Conservation (phyloP, 2,329 filamentous ascomycete species). For the Fusarium piperis region DNA sequence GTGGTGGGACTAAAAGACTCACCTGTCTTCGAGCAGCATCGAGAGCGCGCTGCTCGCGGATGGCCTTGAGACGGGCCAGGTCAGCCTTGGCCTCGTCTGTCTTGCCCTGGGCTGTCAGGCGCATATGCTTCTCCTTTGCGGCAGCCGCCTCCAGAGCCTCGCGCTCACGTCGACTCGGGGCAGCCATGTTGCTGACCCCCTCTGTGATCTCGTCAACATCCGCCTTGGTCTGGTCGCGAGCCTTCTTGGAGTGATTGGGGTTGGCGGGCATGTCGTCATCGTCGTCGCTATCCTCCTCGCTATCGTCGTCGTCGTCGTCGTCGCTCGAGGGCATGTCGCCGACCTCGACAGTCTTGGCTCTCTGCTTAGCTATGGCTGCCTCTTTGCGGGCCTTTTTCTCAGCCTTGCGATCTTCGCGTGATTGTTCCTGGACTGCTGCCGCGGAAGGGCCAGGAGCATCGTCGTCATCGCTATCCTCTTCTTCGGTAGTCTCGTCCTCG, state of each 20-base stretch:
- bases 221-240: slow-evolving; percentile 64
- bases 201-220: slow-evolving; percentile 62
- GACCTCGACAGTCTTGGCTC: slow-evolving; percentile 76
- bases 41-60: slow-evolving; percentile 86
- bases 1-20: slow-evolving; percentile 37
- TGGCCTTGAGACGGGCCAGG: slow-evolving; percentile 81
- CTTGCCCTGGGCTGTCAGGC: slow-evolving; percentile 93
- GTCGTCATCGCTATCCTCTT: slow-evolving; percentile 63
- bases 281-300: slow-evolving; percentile 64
- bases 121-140: slow-evolving; percentile 89
- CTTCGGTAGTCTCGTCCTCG: slow-evolving; percentile 60
- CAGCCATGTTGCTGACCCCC: slow-evolving; percentile 61
- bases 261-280: slow-evolving; percentile 81
- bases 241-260: slow-evolving; percentile 87
- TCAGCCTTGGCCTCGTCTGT: slow-evolving; percentile 95
- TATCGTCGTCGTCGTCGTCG: slow-evolving; percentile 72
- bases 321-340: slow-evolving; percentile 86
- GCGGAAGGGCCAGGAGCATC: slow-evolving; percentile 55
- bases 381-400: slow-evolving; percentile 91
- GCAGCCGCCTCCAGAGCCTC: slow-evolving; percentile 87
- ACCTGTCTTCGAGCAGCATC: slow-evolving; percentile 86
- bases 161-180: slow-evolving; percentile 64
- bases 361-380: slow-evolving; percentile 82
- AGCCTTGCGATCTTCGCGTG: slow-evolving; percentile 87
- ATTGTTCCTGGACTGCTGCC: slow-evolving; percentile 59